Conservation (phyloP, 176 grass and related monocot genomes). For the Rhipidocladum racemiflorum region DNA sequence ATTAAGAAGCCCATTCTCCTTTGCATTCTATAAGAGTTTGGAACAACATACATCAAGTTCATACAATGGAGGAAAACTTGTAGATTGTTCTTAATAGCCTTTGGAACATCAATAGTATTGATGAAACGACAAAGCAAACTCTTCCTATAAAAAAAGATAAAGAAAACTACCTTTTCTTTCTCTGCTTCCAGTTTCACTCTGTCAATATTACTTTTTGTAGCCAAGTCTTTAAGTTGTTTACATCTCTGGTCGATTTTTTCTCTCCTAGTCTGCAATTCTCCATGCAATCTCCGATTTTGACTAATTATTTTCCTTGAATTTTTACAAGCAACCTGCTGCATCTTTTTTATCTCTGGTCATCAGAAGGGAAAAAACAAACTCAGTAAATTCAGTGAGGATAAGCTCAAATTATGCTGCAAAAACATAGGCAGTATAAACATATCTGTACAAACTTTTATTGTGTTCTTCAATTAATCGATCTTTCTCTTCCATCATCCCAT, state of each 20-base stretch:
- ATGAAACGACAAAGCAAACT: neutral
- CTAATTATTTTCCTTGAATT: conserved; percentile 18
- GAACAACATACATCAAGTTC: neutral
- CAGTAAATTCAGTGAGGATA: neutral
- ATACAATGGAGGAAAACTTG: neutral
- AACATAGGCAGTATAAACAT: neutral
- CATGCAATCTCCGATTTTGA: conserved; percentile 16
- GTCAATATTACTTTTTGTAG: conserved; percentile 19
- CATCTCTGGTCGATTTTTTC: conserved; percentile 11
- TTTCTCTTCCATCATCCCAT: conserved; percentile 45
- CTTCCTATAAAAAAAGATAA: neutral
- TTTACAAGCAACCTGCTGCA: conserved; percentile 27
- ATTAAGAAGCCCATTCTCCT: conserved; percentile 43
- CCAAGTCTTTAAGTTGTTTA: conserved; percentile 31
- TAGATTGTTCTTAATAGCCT: neutral
- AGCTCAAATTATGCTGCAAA: neutral
- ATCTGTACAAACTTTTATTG: conserved; percentile 40
- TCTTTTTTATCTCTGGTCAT: conserved; percentile 37
- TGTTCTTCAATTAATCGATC: conserved; percentile 41
- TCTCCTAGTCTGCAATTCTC: conserved; percentile 23
- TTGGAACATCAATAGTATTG: conserved; percentile 6
- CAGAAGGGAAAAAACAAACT: conserved; percentile 4
- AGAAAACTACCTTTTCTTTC: conserved; percentile 31
- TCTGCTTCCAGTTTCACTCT: conserved; percentile 16
- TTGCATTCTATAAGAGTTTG: conserved; percentile 48